Base-by-base conservation (phyloP, 257 asterid species). In the Linderniella brevidens region DNA sequence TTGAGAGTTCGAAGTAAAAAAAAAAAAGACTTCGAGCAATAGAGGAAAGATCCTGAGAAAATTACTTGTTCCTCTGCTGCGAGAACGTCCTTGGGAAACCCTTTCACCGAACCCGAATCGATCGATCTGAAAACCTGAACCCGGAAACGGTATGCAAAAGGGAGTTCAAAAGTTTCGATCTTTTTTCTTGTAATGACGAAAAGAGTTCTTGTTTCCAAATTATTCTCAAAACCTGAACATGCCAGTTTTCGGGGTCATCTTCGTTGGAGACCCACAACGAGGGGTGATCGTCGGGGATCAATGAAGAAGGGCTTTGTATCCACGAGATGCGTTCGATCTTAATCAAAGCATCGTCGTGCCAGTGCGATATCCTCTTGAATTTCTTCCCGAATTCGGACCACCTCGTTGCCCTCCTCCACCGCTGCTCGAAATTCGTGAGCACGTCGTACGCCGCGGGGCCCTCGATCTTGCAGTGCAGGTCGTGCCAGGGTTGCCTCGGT, bases 241-340 rank as follows among this genome's bases (percentile, higher is more conserved):
- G 75, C 78, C 86, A 76, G 41, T 63, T 70, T 43, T 76, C 72
- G 1, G 78, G 73, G 50, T 76, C 80, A 9, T 63, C 58, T 56
- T 66, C 80, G 45, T 66, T 49, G 43, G 82, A 54, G 52, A 75
- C 79, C 92, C 76, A 75, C 41, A 87, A 29, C 0, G 72, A 59
- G 32, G 82, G 77, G 59, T 87, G 81, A 48, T 87, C 93, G 37
- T 62, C 49, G 0, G 86, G 64, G 59, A 72, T 40, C 12, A 66
- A 29, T n/a, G 64, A 3, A 17, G 92, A 64, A 48, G 95, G 92
- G 42, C 90, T 76, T 13, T 37, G 58, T 47, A 87, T 78, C 93
- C 95, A 84, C 3, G 97, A 78, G 49, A 87, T 78, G 13, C 93
- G 73, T 12, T 83, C 95, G 9, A 87, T 54, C 55, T 80, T 74